Evolutionary conservation across 179 eudicot species (phyloP).

Genomic region (Dionaea muscipula): DNA sequence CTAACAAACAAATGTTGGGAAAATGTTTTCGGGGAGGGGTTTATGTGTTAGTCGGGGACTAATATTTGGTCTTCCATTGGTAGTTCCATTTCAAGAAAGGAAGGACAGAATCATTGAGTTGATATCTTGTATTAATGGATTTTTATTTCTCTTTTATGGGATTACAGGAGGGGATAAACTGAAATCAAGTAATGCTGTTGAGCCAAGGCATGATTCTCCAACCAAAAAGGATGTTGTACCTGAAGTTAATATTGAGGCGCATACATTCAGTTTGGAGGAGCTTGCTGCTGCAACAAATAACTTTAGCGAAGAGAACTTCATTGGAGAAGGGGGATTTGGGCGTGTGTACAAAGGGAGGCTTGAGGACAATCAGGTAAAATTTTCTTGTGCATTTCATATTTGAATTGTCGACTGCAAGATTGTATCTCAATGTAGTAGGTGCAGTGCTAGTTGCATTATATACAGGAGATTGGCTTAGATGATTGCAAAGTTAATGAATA

Average conservation of each 20-base stretch:
- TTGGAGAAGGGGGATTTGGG: slow-evolving; percentile 97
- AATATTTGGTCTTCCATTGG: not conserved
- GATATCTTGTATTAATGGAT: not conserved
- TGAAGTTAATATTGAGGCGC: slow-evolving; percentile 50
- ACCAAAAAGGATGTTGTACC: slow-evolving; percentile 28
- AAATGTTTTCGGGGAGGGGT: not conserved
- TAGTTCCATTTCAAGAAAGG: not conserved
- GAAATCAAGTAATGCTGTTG: slow-evolving; percentile 48
- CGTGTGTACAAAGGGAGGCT: slow-evolving; percentile 75
- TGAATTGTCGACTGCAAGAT: not conserved
- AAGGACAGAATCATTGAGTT: not conserved
- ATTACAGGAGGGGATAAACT: slow-evolving; percentile 62
- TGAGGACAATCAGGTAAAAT: slow-evolving; percentile 57
- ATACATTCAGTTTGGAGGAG: slow-evolving; percentile 77
- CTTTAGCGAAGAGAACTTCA: slow-evolving; percentile 65
- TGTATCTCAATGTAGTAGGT: not conserved
- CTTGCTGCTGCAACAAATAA: slow-evolving; percentile 76
- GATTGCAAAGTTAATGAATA: not conserved
- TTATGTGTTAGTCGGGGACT: not conserved
- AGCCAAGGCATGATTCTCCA: slow-evolving; percentile 36
- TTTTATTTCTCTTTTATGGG: not conserved
- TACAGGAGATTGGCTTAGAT: slow-evolving; percentile 1
- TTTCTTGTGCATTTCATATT: not conserved
- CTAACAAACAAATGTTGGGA: too few relatives aligned
- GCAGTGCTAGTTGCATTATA: too few relatives aligned